Conservation (phyloP, 2,329 filamentous ascomycete species). For the Conoideocrella luteorostrata region DNA sequence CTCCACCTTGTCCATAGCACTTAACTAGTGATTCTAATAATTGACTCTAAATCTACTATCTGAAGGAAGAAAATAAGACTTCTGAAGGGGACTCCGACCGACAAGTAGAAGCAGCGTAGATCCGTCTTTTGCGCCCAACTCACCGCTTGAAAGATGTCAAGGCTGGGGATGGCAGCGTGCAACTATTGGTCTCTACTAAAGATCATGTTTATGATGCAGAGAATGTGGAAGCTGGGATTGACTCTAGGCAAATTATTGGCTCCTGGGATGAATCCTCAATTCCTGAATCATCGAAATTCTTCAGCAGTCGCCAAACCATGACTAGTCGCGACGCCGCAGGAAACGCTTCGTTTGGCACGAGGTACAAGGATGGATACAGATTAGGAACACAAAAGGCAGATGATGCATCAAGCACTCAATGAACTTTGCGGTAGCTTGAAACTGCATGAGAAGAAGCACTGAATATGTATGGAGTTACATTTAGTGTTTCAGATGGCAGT, state of each 20-base stretch:
- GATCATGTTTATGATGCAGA: constrained; percentile 16
- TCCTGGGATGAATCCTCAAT: constrained; percentile 12
- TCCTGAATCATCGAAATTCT: constrained; percentile 3
- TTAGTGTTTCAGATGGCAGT: neutral
- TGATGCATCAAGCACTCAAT: neutral
- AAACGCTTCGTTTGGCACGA: neutral
- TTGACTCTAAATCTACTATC: too few species aligned
- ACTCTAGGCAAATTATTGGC: constrained; percentile 15
- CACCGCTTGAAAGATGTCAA: neutral
- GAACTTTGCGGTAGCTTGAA: too few species aligned
- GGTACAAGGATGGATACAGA: neutral
- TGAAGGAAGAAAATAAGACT: too few species aligned
- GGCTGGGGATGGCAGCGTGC: constrained; percentile 7
- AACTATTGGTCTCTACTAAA: constrained; percentile 16
- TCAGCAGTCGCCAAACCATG: neutral
- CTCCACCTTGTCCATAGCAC: too few species aligned
- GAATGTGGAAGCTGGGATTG: constrained; percentile 8
- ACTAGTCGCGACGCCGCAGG: neutral
- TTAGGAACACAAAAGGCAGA: neutral
- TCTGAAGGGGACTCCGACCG: too few species aligned
- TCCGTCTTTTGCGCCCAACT: too few species aligned
- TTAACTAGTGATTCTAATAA: too few species aligned
- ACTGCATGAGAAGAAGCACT: neutral
- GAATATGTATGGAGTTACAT: neutral
- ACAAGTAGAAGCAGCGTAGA: too few species aligned